Evolutionary conservation across 2,329 filamentous ascomycete genomes (phyloP).

Genomic region (Colletotrichum ledebouriae): DNA sequence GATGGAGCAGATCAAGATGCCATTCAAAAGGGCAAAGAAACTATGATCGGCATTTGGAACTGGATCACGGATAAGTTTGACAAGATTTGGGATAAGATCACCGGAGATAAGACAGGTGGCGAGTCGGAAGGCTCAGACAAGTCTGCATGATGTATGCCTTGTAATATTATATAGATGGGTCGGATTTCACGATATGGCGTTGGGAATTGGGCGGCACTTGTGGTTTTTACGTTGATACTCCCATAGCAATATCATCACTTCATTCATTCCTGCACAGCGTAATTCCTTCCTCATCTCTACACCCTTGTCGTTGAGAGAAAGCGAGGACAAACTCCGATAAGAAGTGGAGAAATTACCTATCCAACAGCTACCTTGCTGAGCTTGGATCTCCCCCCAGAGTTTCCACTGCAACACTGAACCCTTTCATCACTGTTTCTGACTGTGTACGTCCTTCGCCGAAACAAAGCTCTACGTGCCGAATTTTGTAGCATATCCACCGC

Average conservation of each 20-base stretch:
- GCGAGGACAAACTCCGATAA: no score
- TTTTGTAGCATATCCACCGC: not conserved
- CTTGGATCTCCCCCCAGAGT: no score
- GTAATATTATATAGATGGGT: constrained; percentile 1
- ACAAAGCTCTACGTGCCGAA: no score
- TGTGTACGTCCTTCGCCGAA: no score
- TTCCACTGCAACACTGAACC: no score
- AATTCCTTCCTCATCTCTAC: not conserved
- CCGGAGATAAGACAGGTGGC: constrained; percentile 40
- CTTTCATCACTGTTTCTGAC: no score
- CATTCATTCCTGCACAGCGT: not conserved
- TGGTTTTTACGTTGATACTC: constrained; percentile 33
- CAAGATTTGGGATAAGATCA: constrained; percentile 61
- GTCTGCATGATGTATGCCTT: constrained; percentile 22
- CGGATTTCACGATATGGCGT: constrained; percentile 28
- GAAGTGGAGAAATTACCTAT: no score
- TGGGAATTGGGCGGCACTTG: constrained; percentile 29
- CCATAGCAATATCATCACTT: constrained; percentile 11
- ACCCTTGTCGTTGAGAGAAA: no score
- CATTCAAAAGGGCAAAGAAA: constrained; percentile 48
- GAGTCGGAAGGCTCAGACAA: not conserved
- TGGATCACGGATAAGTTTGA: constrained; percentile 65
- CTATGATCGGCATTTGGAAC: constrained; percentile 59
- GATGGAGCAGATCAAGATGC: constrained; percentile 46
- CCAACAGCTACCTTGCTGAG: no score